phyloP scores from a whole-genome alignment of 176 grass and related monocot species.

The Phoenix dactylifera region DNA sequence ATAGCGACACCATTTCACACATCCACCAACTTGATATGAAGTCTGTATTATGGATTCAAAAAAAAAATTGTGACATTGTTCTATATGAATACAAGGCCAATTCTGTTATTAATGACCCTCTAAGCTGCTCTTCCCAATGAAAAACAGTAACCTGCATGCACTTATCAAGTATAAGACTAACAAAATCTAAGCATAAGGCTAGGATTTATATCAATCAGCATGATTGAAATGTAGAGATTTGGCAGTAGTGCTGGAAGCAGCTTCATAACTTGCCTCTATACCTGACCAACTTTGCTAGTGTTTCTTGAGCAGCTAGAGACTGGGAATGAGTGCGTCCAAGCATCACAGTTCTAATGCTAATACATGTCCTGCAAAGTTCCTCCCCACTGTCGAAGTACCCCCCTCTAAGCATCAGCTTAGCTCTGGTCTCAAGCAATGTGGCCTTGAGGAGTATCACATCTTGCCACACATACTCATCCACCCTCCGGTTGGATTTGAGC shows the following conservation, averaged over 20 bases:
- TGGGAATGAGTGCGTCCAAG: conserved; percentile 74
- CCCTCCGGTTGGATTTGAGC: conserved; percentile 53
- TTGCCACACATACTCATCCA: conserved; percentile 90
- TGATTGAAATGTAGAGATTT: background rate
- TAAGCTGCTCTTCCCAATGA: too few relatives aligned
- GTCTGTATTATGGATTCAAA: too few relatives aligned
- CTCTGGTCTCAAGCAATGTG: conserved; percentile 65
- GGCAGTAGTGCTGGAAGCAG: background rate
- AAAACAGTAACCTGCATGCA: too few relatives aligned
- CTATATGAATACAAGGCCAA: too few relatives aligned
- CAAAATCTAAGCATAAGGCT: background rate
- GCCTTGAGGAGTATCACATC: conserved; percentile 96
- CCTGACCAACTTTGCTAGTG: conserved; percentile 85
- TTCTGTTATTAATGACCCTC: too few relatives aligned
- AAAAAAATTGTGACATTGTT: too few relatives aligned
- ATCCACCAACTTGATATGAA: too few relatives aligned
- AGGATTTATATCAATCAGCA: background rate
- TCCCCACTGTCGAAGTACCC: conserved; percentile 79
- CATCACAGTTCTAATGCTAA: conserved; percentile 95
- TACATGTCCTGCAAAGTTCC: conserved; percentile 88
- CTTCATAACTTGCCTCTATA: conserved; percentile 84
- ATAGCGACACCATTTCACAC: too few relatives aligned
- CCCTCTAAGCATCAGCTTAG: conserved; percentile 72
- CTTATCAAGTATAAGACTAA: too few relatives aligned
- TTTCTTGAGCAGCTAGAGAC: conserved; percentile 85